A percentile compares a stretch with the other conserved stretches of the same genome.
These are phyloP conservation scores for Mayamaea pseudoterrestris DNA, from an alignment of 108 stramenopile species.

Conservation along the genomic window DNA sequence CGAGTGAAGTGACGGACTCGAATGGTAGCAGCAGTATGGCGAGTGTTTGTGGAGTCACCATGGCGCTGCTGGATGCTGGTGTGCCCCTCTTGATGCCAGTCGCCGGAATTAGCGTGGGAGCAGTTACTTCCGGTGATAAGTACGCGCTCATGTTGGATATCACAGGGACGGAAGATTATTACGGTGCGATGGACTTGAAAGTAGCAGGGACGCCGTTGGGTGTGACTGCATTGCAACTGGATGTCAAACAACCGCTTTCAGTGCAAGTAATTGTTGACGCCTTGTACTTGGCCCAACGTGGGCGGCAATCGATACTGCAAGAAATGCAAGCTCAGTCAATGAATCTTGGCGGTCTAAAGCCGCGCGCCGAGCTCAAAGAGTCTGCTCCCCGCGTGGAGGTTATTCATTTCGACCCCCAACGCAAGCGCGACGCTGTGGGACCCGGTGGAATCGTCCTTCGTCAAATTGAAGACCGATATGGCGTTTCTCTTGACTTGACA, in stretches of 20 bases:
- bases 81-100: slow-evolving; percentile 74
- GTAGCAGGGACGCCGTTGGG: slow-evolving; percentile 77
- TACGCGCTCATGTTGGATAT: slow-evolving; percentile 77
- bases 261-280: slow-evolving; percentile 38
- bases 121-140: slow-evolving; percentile 15
- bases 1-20: slow-evolving; percentile 70
- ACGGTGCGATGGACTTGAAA: slow-evolving; percentile 84
- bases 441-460: slow-evolving; percentile 60
- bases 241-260: slow-evolving; percentile 67
- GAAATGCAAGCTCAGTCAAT: slow-evolving; percentile 43
- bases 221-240: slow-evolving; percentile 85
- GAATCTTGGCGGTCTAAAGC: slow-evolving; percentile 11
- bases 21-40: slow-evolving; percentile 83
- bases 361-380: slow-evolving; percentile 25
- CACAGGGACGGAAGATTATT: slow-evolving; percentile 72
- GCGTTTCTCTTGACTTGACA: slow-evolving; percentile 44
- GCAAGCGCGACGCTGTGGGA: slow-evolving; percentile 52
- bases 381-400: slow-evolving; percentile 49
- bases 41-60: slow-evolving; percentile 45
- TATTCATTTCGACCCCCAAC: slow-evolving; percentile 37
- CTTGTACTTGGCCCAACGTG: slow-evolving; percentile 47
- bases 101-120: slow-evolving; percentile 83
- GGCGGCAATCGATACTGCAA: slow-evolving; percentile 50
- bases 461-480: slow-evolving; percentile 55
- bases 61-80: slow-evolving; percentile 87